Conservation (phyloP, 768 basidiomycete genomes). For the Phlebiopsis flavidoalba region DNA sequence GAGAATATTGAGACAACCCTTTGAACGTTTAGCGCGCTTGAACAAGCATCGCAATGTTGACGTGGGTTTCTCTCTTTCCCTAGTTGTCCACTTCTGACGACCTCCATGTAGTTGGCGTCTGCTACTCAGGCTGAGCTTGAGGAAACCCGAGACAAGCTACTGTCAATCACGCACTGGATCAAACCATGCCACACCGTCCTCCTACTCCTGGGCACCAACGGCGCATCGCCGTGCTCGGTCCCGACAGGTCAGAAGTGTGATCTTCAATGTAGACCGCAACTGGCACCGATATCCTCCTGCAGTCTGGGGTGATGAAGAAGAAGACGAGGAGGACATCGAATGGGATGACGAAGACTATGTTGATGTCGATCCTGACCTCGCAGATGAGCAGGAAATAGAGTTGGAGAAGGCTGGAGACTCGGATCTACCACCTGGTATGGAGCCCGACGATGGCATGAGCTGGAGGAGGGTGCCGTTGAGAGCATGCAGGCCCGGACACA, state of each 20-base stretch:
- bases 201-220: slow-evolving; percentile 31
- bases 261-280: slow-evolving; percentile 64
- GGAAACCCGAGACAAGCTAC: slow-evolving; percentile 47
- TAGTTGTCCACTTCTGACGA: neutral
- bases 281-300: slow-evolving; percentile 78
- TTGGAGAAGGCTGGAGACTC: slow-evolving; percentile 23
- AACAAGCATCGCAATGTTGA: slow-evolving; percentile 98
- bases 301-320: slow-evolving; percentile 78
- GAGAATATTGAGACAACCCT: slow-evolving; percentile 98
- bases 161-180: slow-evolving; percentile 44
- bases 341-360: slow-evolving; percentile 69
- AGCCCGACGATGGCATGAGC: slow-evolving; percentile 79
- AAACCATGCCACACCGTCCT: slow-evolving; percentile 44
- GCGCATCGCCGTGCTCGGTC: slow-evolving; percentile 27
- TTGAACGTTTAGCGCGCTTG: slow-evolving; percentile 88
- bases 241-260: slow-evolving; percentile 39
- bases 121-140: slow-evolving; percentile 66
- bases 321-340: slow-evolving; percentile 44
- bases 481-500: slow-evolving; percentile 26
- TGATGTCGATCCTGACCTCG: slow-evolving; percentile 63
- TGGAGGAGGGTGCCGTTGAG: slow-evolving; percentile 72
- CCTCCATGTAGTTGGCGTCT: slow-evolving; percentile 53
- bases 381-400: slow-evolving; percentile 46
- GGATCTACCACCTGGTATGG: slow-evolving; percentile 34
- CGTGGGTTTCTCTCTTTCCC: slow-evolving; percentile 41